Conservation (phyloP, 345 rosid species). For the Hibiscus syriacus region DNA sequence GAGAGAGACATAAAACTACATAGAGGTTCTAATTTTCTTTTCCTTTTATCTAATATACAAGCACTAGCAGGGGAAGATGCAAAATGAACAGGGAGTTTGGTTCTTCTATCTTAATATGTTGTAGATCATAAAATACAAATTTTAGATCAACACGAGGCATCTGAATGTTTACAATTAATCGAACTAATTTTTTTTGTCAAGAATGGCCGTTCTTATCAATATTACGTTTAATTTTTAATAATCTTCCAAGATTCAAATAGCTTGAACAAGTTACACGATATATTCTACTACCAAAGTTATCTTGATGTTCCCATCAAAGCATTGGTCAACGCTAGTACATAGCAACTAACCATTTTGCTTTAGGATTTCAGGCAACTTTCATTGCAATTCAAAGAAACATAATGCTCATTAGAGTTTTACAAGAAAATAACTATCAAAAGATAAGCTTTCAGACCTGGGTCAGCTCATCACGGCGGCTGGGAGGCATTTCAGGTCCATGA, state of each 20-base stretch:
- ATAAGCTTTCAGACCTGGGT: conserved; percentile 38
- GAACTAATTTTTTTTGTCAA: no score
- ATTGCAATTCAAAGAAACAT: neutral
- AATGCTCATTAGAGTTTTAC: neutral
- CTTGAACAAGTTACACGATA: no score
- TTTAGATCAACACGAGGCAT: no score
- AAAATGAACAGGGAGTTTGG: neutral
- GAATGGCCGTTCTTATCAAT: no score
- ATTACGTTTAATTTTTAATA: neutral
- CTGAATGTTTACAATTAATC: no score
- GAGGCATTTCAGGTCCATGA: conserved; percentile 84
- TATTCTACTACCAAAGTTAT: neutral
- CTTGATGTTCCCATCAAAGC: conserved; percentile 5
- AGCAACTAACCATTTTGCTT: no score
- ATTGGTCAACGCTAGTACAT: neutral
- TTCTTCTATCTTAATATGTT: neutral
- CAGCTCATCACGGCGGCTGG: conserved; percentile 63
- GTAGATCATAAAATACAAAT: no score
- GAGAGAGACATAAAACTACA: no score
- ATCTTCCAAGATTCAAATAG: neutral
- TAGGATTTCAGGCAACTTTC: neutral
- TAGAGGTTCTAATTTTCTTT: no score
- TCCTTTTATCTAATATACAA: neutral
- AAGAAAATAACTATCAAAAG: neutral
- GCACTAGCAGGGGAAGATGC: neutral